Conservation (phyloP, 768 basidiomycete species). For the Russula lepida region DNA sequence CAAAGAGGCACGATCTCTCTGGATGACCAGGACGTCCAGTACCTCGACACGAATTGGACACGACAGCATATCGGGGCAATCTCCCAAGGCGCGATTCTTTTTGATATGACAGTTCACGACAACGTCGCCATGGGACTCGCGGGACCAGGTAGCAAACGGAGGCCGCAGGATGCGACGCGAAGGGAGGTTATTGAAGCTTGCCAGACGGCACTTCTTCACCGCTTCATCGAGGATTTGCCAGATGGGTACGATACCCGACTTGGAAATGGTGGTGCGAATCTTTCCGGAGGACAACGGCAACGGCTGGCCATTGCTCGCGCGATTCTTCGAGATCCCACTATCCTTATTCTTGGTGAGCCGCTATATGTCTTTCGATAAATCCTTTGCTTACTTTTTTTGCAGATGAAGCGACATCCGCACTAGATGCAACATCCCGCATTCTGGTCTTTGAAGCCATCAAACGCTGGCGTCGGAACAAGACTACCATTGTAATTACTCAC, state of each 20-base stretch:
- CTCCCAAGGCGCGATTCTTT: slow-evolving; percentile 70
- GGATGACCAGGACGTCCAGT: slow-evolving; percentile 74
- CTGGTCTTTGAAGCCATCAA: slow-evolving; percentile 72
- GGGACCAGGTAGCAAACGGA: slow-evolving; percentile 33
- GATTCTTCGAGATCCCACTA: slow-evolving; percentile 72
- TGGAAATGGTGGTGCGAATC: slow-evolving; percentile 61
- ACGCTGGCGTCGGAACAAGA: slow-evolving; percentile 65
- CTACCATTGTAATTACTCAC: slow-evolving; percentile 92
- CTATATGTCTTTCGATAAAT: not conserved
- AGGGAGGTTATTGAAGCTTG: slow-evolving; percentile 77
- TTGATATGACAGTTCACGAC: slow-evolving; percentile 72
- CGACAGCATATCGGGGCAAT: slow-evolving; percentile 65
- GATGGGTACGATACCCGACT: slow-evolving; percentile 81
- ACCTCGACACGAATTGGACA: slow-evolving; percentile 66
- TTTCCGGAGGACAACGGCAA: slow-evolving; percentile 92
- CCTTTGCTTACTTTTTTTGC: slow-evolving; percentile 9
- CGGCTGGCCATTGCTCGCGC: slow-evolving; percentile 85
- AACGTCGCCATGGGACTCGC: slow-evolving; percentile 77
- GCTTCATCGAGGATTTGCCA: slow-evolving; percentile 78
- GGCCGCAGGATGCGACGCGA: slow-evolving; percentile 45
- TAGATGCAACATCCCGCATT: slow-evolving; percentile 81
- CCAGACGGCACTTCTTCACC: slow-evolving; percentile 75
- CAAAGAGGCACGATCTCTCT: slow-evolving; percentile 58
- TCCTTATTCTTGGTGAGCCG: slow-evolving; percentile 80
- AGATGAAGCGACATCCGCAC: slow-evolving; percentile 78